Percentiles rank a stretch among this genome's conserved stretches.
These are phyloP conservation scores for Metschnikowia amazonensis DNA, from an alignment of 805 yeast species.

Conservation along the genomic window DNA sequence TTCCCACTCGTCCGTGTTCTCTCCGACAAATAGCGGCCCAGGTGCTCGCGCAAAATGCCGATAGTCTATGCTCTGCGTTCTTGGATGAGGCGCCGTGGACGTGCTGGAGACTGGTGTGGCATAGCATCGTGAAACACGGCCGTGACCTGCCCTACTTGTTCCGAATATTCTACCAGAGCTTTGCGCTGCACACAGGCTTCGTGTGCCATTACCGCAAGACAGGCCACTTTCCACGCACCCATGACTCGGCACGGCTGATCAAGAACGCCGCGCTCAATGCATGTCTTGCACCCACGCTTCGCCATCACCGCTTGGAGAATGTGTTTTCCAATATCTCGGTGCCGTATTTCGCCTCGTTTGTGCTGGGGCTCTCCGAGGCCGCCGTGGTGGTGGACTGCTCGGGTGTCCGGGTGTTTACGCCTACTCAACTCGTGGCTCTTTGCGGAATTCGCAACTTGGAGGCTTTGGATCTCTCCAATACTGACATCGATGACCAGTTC, in stretches of 20 bases:
- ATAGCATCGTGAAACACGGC: constrained; percentile 19
- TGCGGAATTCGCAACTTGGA: constrained; percentile 26
- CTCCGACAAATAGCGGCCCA: constrained; percentile 24
- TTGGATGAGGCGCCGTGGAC: constrained; percentile 26
- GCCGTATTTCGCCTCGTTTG: constrained; percentile 19
- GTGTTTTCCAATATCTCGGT: constrained; percentile 29
- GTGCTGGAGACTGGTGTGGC: constrained; percentile 35
- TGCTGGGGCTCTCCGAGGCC: constrained; percentile 17
- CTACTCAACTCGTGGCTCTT: constrained; percentile 24
- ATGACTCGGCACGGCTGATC: not conserved
- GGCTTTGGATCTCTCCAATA: constrained; percentile 31
- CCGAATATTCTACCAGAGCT: constrained; percentile 24
- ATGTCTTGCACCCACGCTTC: constrained; percentile 15
- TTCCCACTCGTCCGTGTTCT: not conserved
- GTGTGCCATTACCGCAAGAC: constrained; percentile 20
- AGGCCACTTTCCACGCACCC: not conserved
- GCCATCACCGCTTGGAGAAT: constrained; percentile 34
- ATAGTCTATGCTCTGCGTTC: constrained; percentile 18
- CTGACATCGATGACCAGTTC: constrained; percentile 29
- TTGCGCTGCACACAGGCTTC: constrained; percentile 19
- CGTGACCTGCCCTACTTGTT: constrained; percentile 31
- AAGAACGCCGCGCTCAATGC: constrained; percentile 14
- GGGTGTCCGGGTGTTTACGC: constrained; percentile 7
- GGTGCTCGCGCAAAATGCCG: constrained; percentile 27
- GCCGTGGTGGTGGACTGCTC: constrained; percentile 30